Percentiles rank a stretch among this genome's conserved stretches.
Evolutionary conservation across 768 basidiomycete species (phyloP).

Genomic region (Mycena rosella): DNA sequence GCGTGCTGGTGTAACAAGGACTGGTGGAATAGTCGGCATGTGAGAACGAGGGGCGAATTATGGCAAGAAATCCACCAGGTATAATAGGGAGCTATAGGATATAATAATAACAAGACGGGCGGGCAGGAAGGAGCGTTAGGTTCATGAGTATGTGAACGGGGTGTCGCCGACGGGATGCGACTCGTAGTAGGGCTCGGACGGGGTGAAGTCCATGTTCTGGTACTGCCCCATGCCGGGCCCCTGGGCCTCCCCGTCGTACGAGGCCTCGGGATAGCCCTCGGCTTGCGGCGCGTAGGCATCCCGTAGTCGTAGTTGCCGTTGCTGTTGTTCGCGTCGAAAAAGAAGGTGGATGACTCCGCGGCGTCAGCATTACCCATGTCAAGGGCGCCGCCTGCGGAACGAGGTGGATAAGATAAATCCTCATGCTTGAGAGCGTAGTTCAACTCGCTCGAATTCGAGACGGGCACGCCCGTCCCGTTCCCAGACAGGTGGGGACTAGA

Average conservation of each 20-base stretch:
- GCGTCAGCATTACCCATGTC: background rate
- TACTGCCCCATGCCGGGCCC: background rate
- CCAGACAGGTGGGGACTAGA: conserved; percentile 27
- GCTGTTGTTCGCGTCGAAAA: conserved; percentile 24
- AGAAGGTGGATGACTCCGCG: conserved; percentile 26
- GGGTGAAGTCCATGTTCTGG: conserved; percentile 21
- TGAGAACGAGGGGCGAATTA: conserved; percentile 13
- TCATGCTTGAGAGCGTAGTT: conserved; percentile 30
- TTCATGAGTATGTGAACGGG: conserved; percentile 34
- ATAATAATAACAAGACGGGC: conserved; percentile 6
- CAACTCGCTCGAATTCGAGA: conserved; percentile 29
- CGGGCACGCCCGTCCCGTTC: background rate
- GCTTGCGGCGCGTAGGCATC: conserved; percentile 23
- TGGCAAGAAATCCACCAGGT: conserved; percentile 30
- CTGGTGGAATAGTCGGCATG: conserved; percentile 25
- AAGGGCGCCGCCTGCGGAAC: conserved; percentile 14
- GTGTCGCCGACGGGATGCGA: conserved; percentile 23
- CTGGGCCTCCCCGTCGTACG: conserved; percentile 6
- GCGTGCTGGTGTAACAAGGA: conserved; percentile 22
- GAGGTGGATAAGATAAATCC: background rate
- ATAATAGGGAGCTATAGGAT: conserved; percentile 36
- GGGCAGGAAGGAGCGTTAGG: background rate
- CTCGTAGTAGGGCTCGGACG: conserved; percentile 28
- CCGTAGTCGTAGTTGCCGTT: conserved; percentile 20
- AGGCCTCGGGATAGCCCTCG: background rate